Conservation (phyloP, 2,329 filamentous ascomycete species). For the Penicillium sp. region DNA sequence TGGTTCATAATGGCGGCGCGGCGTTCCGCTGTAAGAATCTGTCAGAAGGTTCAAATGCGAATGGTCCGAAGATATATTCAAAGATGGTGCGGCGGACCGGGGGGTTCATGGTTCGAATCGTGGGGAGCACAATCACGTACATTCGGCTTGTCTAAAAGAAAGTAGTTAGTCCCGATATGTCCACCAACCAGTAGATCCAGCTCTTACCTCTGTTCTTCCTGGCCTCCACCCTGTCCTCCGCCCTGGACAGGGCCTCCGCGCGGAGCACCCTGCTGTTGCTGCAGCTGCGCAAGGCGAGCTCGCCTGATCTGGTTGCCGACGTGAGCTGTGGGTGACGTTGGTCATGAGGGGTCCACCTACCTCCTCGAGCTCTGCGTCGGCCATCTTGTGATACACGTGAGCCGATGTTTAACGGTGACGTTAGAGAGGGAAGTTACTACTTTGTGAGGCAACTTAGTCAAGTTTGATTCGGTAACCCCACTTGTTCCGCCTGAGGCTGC, state of each 20-base stretch:
- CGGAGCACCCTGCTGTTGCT: conserved; percentile 68
- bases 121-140: conserved; percentile 19
- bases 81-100: not conserved
- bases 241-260: conserved; percentile 50
- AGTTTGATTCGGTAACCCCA: conserved; percentile 21
- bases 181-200: no score
- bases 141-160: conserved; percentile 31
- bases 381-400: conserved; percentile 47
- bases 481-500: conserved; percentile 21
- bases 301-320: conserved; percentile 68
- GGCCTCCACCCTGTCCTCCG: conserved; percentile 49
- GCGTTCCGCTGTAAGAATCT: conserved; percentile 28
- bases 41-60: conserved; percentile 1
- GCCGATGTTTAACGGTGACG: conserved; percentile 1
- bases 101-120: not conserved
- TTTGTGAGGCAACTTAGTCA: not conserved
- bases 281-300: conserved; percentile 90
- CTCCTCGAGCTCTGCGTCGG: conserved; percentile 65
- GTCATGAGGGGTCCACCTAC: conserved; percentile 32
- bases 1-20: conserved; percentile 68
- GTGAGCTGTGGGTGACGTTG: conserved; percentile 4
- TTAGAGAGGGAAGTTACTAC: conserved; percentile 1
- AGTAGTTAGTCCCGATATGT: not conserved
- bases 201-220: conserved; percentile 64
- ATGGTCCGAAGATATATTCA: not conserved